phyloP scores from a whole-genome alignment of 305 asterid genomes.

The Fraxinus paxiana region DNA sequence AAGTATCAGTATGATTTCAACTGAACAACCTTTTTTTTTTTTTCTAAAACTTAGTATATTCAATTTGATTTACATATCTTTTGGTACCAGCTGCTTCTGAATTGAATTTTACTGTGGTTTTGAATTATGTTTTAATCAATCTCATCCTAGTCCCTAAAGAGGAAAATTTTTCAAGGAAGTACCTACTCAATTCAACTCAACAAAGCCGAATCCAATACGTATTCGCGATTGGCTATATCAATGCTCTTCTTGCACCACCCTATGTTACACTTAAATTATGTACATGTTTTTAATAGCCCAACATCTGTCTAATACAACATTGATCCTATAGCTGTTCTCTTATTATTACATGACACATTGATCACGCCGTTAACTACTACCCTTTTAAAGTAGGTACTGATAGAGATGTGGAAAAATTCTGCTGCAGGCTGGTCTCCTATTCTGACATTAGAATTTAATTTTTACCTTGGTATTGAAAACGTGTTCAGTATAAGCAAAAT shows the following conservation, averaged over 20 bases:
- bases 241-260: neutral
- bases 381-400: neutral
- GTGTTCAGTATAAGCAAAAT: neutral
- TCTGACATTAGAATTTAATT: neutral
- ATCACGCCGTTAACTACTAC: neutral
- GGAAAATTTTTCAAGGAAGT: neutral
- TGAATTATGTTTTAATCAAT: neutral
- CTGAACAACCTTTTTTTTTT: neutral
- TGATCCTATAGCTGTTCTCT: neutral
- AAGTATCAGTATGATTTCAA: neutral
- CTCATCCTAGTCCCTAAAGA: neutral
- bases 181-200: neutral
- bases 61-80: neutral
- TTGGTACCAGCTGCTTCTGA: neutral
- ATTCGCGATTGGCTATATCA: neutral
- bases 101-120: neutral
- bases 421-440: neutral
- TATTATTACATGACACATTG: neutral
- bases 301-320: neutral
- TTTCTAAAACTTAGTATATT: neutral
- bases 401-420: neutral
- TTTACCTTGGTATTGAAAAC: conserved; percentile 4
- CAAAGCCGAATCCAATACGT: neutral
- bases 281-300: neutral
- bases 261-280: neutral